Evolutionary conservation across 768 basidiomycete species (phyloP).

Genomic region (Lyophyllum semitale): DNA sequence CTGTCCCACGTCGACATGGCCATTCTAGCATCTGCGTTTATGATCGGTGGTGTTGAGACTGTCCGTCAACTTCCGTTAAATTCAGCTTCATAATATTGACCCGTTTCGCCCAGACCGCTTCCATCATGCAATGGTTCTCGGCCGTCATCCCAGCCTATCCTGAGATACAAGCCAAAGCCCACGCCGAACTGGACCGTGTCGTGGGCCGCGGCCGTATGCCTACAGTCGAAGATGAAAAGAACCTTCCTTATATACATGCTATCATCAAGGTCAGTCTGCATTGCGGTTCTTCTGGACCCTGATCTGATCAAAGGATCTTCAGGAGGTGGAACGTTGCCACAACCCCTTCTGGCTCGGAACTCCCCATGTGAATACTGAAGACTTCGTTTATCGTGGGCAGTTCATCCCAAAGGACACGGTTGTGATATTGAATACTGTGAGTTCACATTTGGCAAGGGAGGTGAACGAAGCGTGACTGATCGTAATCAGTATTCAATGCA

Average conservation of each 20-base stretch:
- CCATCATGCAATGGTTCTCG: slow-evolving; percentile 40
- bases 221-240: slow-evolving; percentile 29
- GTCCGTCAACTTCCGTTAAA: slow-evolving; percentile 22
- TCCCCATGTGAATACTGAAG: slow-evolving; percentile 38
- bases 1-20: slow-evolving; percentile 40
- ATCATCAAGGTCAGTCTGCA: slow-evolving; percentile 28
- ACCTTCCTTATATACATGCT: slow-evolving; percentile 36
- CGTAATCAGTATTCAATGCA: slow-evolving; percentile 36
- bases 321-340: slow-evolving; percentile 39
- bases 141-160: slow-evolving; percentile 34
- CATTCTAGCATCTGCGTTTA: slow-evolving; percentile 43
- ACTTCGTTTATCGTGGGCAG: slow-evolving; percentile 41
- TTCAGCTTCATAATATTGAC: background rate
- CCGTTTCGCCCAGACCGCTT: slow-evolving; percentile 28
- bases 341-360: slow-evolving; percentile 42
- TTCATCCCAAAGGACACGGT: slow-evolving; percentile 42
- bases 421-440: slow-evolving; percentile 39
- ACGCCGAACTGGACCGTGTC: slow-evolving; percentile 31
- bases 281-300: slow-evolving; percentile 9
- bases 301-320: slow-evolving; percentile 9
- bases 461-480: slow-evolving; percentile 14
- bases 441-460: slow-evolving; percentile 10
- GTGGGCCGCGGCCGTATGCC: slow-evolving; percentile 31
- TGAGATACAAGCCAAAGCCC: slow-evolving; percentile 27
- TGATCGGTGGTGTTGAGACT: slow-evolving; percentile 48